phyloP scores from a whole-genome alignment of 306 rosid genomes.

The Sechiopsis laciniata region DNA sequence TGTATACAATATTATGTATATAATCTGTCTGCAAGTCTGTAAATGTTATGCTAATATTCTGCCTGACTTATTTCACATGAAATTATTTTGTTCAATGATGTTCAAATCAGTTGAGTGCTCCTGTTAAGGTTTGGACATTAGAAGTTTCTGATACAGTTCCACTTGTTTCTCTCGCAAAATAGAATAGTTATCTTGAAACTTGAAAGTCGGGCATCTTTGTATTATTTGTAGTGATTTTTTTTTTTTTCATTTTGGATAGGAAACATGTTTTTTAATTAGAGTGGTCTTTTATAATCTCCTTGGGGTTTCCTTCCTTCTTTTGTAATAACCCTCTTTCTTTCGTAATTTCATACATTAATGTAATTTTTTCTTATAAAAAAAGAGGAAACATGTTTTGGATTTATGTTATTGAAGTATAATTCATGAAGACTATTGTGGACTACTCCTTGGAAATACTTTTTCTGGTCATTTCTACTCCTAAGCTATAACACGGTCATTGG shows the following conservation, averaged over 20 bases:
- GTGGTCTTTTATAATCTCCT: no score
- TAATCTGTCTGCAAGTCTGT: background rate
- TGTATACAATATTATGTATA: background rate
- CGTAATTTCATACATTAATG: no score
- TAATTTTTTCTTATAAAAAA: no score
- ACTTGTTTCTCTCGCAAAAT: background rate
- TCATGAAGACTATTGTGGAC: background rate
- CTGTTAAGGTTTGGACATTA: background rate
- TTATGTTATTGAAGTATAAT: background rate
- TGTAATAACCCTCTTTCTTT: no score
- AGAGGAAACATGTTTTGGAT: background rate
- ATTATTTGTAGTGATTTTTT: background rate
- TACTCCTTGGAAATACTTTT: background rate
- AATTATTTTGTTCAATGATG: constrained; percentile 3
- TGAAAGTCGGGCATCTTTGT: background rate
- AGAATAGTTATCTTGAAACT: background rate
- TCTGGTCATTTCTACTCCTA: background rate
- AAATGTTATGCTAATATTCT: background rate
- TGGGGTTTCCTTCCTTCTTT: no score
- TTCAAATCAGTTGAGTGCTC: background rate
- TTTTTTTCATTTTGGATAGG: no score
- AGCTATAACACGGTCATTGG: background rate
- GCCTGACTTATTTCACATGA: background rate
- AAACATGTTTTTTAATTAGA: no score
- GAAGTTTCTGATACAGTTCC: background rate